phyloP scores from a whole-genome alignment of 2,329 filamentous ascomycete species.

The Pseudogymnoascus sp. region DNA sequence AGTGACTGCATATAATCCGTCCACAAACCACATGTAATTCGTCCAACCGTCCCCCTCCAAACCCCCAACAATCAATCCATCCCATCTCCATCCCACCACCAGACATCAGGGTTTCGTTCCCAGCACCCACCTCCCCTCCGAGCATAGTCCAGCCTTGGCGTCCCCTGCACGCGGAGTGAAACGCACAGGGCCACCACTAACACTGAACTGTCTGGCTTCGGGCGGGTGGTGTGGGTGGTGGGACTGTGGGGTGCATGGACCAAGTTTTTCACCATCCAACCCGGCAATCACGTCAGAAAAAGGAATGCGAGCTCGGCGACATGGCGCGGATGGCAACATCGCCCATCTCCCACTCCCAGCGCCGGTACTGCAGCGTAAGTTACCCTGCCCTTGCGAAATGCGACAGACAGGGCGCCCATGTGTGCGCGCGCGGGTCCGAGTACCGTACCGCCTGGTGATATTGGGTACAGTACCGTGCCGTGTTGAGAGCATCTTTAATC shows the following conservation, averaged over 20 bases:
- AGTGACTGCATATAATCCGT: background rate
- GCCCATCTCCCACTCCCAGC: too few relatives aligned
- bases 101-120: background rate
- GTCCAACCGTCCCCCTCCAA: background rate
- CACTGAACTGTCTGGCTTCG: background rate
- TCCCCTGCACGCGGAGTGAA: background rate
- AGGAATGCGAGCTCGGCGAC: background rate
- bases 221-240: background rate
- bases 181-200: background rate
- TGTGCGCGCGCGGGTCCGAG: background rate
- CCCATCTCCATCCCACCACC: background rate
- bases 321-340: background rate
- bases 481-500: background rate
- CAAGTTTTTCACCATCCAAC: background rate
- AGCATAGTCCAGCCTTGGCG: background rate
- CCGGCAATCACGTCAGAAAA: constrained; percentile 5
- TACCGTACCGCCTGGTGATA: background rate
- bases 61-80: background rate
- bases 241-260: constrained; percentile 6
- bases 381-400: background rate
- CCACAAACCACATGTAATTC: background rate
- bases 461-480: background rate
- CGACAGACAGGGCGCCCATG: background rate
- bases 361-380: too few relatives aligned
- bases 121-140: background rate